Percentiles rank a stretch among this genome's conserved stretches.
Evolutionary conservation across 805 yeast genomes (phyloP).

Genomic region (Maudiozyma pseudohumilis): DNA sequence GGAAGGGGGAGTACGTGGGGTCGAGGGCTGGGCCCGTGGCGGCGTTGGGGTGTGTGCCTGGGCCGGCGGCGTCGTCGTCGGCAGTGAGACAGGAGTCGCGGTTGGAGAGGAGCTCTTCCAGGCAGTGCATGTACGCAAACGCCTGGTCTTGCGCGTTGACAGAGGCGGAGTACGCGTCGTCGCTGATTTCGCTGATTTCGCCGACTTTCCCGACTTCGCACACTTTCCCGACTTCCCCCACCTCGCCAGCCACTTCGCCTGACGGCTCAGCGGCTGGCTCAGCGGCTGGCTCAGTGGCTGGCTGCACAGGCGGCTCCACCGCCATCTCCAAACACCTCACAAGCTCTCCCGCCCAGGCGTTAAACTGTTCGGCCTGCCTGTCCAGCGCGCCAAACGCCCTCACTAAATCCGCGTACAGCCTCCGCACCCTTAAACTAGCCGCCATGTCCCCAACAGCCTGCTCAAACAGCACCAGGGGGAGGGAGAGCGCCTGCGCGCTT

Average conservation of each 20-base stretch:
- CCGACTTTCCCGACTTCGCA: too few relatives aligned
- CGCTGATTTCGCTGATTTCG: too few relatives aligned
- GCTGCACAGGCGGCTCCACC: constrained; percentile 24
- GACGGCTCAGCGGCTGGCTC: constrained; percentile 55
- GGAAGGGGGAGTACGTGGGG: constrained; percentile 24
- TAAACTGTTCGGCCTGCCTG: constrained; percentile 22
- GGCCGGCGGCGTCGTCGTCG: constrained; percentile 19
- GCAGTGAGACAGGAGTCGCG: constrained; percentile 26
- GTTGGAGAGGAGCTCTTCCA: constrained; percentile 40
- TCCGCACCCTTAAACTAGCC: too few relatives aligned
- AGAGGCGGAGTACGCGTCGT: constrained; percentile 73
- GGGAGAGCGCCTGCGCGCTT: constrained; percentile 1
- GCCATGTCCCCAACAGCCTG: too few relatives aligned
- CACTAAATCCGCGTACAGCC: constrained; percentile 15
- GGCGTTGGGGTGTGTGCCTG: constrained; percentile 9
- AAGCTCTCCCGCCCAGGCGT: constrained; percentile 11
- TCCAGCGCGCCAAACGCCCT: constrained; percentile 16
- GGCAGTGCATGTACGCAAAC: constrained; percentile 44
- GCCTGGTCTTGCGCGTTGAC: constrained; percentile 67
- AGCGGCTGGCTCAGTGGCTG: constrained; percentile 13
- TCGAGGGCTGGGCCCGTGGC: constrained; percentile 14
- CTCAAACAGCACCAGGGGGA: constrained; percentile 9
- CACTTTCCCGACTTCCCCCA: too few relatives aligned
- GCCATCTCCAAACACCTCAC: constrained; percentile 10
- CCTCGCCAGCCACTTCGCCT: too few relatives aligned